Evolutionary conservation across 2,329 filamentous ascomycete genomes (phyloP).

Genomic region (Nannizziopsis arthrosporioides): DNA sequence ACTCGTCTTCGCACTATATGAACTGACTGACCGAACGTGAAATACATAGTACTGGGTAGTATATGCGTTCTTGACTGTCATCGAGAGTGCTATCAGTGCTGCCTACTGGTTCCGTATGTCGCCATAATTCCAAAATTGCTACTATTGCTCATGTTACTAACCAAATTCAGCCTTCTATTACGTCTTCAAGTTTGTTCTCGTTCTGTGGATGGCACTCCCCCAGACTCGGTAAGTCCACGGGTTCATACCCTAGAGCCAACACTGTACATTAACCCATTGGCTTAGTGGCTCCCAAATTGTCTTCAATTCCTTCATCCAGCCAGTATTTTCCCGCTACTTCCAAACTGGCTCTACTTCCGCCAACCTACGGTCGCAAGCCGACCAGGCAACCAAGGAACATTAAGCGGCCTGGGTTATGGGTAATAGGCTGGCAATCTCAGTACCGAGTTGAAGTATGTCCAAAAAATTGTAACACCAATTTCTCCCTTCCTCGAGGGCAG

Average conservation of each 20-base stretch:
- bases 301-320: constrained; percentile 91
- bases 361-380: constrained; percentile 80
- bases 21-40: constrained; percentile 16
- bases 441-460: constrained; percentile 2
- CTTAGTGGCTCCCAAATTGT: constrained; percentile 82
- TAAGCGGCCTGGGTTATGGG: constrained; percentile 39
- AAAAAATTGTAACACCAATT: neutral
- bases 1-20: constrained; percentile 1
- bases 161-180: constrained; percentile 69
- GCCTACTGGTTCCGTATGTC: constrained; percentile 56
- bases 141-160: constrained; percentile 19
- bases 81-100: constrained; percentile 55
- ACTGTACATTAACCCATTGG: constrained; percentile 7
- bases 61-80: constrained; percentile 53
- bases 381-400: constrained; percentile 52
- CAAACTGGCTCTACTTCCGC: constrained; percentile 61
- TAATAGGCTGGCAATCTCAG: neutral
- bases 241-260: neutral
- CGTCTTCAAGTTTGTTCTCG: constrained; percentile 96
- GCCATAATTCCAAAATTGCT: neutral
- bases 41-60: constrained; percentile 52
- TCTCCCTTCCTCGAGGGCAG: neutral
- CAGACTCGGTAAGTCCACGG: constrained; percentile 65
- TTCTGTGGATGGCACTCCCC: constrained; percentile 96
- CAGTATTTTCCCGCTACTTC: constrained; percentile 90